phyloP scores from a whole-genome alignment of 352 stramenopile species.

The Phytophthora niederhauseri region DNA sequence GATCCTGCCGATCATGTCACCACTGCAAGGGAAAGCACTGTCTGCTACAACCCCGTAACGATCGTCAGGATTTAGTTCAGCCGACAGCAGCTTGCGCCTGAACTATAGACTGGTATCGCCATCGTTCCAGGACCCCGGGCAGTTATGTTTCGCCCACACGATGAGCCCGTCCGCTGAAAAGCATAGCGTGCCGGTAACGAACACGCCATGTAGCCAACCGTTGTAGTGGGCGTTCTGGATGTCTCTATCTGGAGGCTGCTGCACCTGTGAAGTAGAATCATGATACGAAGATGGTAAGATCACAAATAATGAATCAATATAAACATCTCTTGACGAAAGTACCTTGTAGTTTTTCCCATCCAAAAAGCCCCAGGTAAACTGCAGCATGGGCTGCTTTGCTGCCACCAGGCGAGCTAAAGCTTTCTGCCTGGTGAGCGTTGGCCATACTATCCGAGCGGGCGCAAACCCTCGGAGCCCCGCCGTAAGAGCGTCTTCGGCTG shows the following conservation, averaged over 20 bases:
- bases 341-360: slow-evolving; percentile 1
- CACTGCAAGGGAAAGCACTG: neutral
- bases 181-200: neutral
- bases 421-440: neutral
- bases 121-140: neutral
- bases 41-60: neutral
- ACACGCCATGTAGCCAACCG: neutral
- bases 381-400: neutral
- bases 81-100: neutral
- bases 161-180: neutral
- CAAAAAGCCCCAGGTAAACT: neutral
- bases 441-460: neutral
- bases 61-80: neutral
- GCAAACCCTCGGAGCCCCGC: neutral
- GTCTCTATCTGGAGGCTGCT: neutral
- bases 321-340: neutral
- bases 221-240: neutral
- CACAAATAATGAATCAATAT: neutral
- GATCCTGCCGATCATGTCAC: neutral
- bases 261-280: neutral
- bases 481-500: neutral
- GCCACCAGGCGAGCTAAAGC: neutral
- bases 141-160: slow-evolving; percentile 1
- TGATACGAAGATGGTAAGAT: neutral
- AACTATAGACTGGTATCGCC: neutral